Percentiles rank a stretch among this genome's conserved stretches.
These are phyloP conservation scores for Adiantum capillusveneris DNA, from an alignment of 75 land plant species.

Conservation along the genomic window DNA sequence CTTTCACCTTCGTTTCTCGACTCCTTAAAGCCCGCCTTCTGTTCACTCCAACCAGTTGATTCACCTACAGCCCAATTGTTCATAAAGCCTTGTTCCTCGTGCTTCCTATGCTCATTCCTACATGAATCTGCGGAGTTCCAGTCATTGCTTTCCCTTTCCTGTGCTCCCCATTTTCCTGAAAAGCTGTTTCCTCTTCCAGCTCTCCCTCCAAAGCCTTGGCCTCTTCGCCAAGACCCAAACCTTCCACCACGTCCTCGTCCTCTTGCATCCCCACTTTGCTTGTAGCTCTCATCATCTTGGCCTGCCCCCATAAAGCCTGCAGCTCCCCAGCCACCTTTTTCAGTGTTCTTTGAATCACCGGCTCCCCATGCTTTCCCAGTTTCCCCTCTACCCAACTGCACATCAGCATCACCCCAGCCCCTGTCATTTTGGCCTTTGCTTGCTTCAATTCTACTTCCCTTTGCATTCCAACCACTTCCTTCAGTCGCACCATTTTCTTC, in stretches of 20 bases:
- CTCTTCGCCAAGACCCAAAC: not conserved
- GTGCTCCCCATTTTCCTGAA: not conserved
- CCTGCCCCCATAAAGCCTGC: not conserved
- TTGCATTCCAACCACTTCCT: not conserved
- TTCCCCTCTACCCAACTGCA: too few species aligned
- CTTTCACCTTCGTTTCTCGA: not conserved
- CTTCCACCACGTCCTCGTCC: constrained; percentile 2
- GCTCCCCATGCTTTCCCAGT: too few species aligned
- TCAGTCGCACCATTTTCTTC: not conserved
- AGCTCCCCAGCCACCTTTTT: too few species aligned
- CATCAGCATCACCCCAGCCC: not conserved
- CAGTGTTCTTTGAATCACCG: too few species aligned
- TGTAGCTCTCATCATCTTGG: not conserved
- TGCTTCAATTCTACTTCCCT: not conserved
- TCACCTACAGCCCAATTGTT: not conserved
- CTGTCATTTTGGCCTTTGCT: not conserved
- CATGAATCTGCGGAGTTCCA: not conserved
- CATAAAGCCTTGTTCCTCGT: too few species aligned
- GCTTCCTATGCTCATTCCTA: not conserved
- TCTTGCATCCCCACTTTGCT: not conserved
- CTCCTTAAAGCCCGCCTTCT: not conserved
- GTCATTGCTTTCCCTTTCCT: not conserved
- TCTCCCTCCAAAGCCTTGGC: not conserved
- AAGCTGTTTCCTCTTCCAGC: constrained; percentile 1
- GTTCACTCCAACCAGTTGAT: not conserved